Base-by-base conservation (phyloP, 2,329 filamentous ascomycete genomes). In the Phyllachora maydis region DNA sequence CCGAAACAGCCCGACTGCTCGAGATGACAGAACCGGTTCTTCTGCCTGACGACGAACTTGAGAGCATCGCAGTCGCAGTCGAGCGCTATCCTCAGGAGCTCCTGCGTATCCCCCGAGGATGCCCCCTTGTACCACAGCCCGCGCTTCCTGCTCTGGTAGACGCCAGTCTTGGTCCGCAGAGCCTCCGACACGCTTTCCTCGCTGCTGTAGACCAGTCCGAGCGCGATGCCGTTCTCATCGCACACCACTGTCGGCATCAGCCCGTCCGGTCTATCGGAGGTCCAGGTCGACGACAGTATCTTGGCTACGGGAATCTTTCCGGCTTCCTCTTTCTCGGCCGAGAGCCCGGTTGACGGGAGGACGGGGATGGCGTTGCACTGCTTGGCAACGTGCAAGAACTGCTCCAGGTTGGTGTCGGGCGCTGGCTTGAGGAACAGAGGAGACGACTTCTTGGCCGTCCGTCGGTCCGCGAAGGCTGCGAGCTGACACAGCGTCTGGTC, bases 91-190 rank as follows among this genome's bases (percentile, higher is more conserved):
- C 70, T 70, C 12, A 95, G 58, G 23, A 98, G 59, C 45, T 93
- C 72, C 47, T 98, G 88, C 8, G 78, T 79, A 44, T 95, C 83
- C 9, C 88, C 88, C 25, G 85, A 95, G 6, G 76, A 88, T 24
- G 83, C 78, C 5, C 88, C 88, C 54, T 98, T 98, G 49, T 91
- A 75, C 88, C 88, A 98, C 14, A 98, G 51, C 1, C 88, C 88
- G 21, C 88, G 67, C 56, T 93, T 95, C 24, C 88, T 65, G 53
- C 85, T 95, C 50, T 93, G 82, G 46, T 98, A 98, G 18, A 95
- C 85, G 16, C 88, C 83, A 1, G 56, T 57, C 36, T 61, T 55
- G 5, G 81, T 91, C 38, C 66, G 67, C 30, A 98, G 45, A 18
- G 85, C 85, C 51, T 91, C 85, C 6, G 69, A 59, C 16, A 98